phyloP scores from a whole-genome alignment of 495 filamentous ascomycete genomes.

The Barbatosphaeria neglecta region DNA sequence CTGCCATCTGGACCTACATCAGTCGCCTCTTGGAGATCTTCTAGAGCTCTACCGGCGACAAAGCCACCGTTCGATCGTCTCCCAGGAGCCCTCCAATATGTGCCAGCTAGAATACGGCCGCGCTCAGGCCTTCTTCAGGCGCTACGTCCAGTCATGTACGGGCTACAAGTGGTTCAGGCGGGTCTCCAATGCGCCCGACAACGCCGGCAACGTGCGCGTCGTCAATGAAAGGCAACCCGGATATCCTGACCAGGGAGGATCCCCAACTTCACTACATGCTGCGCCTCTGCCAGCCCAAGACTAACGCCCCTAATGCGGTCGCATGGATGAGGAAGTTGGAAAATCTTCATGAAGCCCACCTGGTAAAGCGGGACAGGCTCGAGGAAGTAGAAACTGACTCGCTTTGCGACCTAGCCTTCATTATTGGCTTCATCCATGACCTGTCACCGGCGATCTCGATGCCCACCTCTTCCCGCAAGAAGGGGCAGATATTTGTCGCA shows the following conservation, averaged over 20 bases:
- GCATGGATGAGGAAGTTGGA: slow-evolving; percentile 14
- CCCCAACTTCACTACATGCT: slow-evolving; percentile 20
- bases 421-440: slow-evolving; percentile 14
- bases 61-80: slow-evolving; percentile 10
- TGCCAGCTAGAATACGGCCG: slow-evolving; percentile 25
- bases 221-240: slow-evolving; percentile 19
- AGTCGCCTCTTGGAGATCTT: slow-evolving; percentile 17
- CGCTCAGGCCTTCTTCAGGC: slow-evolving; percentile 15
- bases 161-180: slow-evolving; percentile 23
- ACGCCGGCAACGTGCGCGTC: slow-evolving; percentile 13
- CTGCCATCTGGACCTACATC: slow-evolving; percentile 26
- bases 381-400: slow-evolving; percentile 11
- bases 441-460: slow-evolving; percentile 11
- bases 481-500: slow-evolving; percentile 17
- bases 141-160: slow-evolving; percentile 11
- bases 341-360: slow-evolving; percentile 9
- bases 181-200: slow-evolving; percentile 13
- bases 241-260: slow-evolving; percentile 9
- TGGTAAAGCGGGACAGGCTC: slow-evolving; percentile 6
- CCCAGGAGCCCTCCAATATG: slow-evolving; percentile 26
- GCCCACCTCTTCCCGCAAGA: slow-evolving; percentile 14
- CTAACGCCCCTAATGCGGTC: slow-evolving; percentile 7
- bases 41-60: slow-evolving; percentile 4
- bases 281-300: slow-evolving; percentile 17
- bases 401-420: slow-evolving; percentile 14